phyloP scores from a whole-genome alignment of 2,329 filamentous ascomycete genomes.

The Colletotrichum sp. region DNA sequence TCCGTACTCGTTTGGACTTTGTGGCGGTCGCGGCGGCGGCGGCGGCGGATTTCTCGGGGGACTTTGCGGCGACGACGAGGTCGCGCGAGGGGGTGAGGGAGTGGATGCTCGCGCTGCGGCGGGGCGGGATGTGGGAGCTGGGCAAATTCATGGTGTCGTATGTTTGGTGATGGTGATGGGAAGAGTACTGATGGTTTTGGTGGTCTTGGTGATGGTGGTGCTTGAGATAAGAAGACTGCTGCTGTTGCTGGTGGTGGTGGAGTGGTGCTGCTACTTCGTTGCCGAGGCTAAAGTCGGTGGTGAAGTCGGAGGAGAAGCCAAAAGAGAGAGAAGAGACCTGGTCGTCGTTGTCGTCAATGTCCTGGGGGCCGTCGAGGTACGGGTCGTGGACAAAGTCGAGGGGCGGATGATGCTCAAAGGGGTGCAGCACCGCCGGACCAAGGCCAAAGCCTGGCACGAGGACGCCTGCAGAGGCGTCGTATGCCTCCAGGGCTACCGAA shows the following conservation, averaged over 20 bases:
- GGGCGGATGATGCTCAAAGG: slow-evolving; percentile 18
- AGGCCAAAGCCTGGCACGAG: slow-evolving; percentile 38
- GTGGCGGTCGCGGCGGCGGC: slow-evolving; percentile 28
- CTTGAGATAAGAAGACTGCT: slow-evolving; percentile 2
- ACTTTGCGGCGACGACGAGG: slow-evolving; percentile 7
- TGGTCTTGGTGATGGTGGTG: slow-evolving; percentile 31
- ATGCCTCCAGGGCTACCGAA: slow-evolving; percentile 39
- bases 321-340: slow-evolving; percentile 26
- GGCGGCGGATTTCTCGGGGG: slow-evolving; percentile 15
- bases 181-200: slow-evolving; percentile 7
- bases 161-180: slow-evolving; percentile 28
- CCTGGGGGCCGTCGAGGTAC: background rate
- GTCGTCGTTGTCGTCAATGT: slow-evolving; percentile 7
- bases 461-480: slow-evolving; percentile 34
- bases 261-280: slow-evolving; percentile 17
- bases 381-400: slow-evolving; percentile 14
- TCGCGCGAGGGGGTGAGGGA: slow-evolving; percentile 22
- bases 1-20: slow-evolving; percentile 87
- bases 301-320: slow-evolving; percentile 24
- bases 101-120: slow-evolving; percentile 21
- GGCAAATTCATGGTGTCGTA: slow-evolving; percentile 18
- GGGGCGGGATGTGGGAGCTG: slow-evolving; percentile 23
- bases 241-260: slow-evolving; percentile 22
- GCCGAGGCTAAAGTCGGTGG: background rate
- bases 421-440: slow-evolving; percentile 34